Evolutionary conservation across 805 yeast genomes (phyloP), one percentile per base, ranked within the genome.

Genomic region (Yarrowia osloensis): DNA sequence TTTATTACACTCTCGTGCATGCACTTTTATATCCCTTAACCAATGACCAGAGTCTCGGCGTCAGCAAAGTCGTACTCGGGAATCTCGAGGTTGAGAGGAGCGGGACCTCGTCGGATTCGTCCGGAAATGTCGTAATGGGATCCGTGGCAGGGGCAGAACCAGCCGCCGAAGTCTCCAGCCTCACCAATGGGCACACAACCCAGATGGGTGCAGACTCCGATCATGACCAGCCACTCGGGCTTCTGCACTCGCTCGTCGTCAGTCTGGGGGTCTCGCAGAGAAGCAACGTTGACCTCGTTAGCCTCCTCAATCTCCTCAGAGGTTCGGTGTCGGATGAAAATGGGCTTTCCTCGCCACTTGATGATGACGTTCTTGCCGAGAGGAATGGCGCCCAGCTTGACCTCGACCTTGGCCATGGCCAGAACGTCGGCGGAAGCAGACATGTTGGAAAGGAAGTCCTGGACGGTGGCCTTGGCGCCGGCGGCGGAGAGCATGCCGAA

Each of bases 61-160:
- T 84, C 86, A 70, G 85, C 75, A 78, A 95, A 90, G 74, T 87
- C 91, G 80, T 95, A 95, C 74, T 86, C 84, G 75, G 99, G 99
- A 75, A 95, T 85, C 85, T 95, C 99, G 84, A 95, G 87, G 86
- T 95, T 95, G 81, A 91, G 86, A 77, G 99, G 99, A 78, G 99
- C 99, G 75, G 99, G 99, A 75, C 99, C 99, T 84, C 87, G 94
- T 88, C 99, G 91, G 79, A 95, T 94, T 88, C 99, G 94, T 81
- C 99, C 99, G 71, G 98, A 93, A 83, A 96, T 96, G 83, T 95
- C 99, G 82, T 95, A 95, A 82, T 96, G 99, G 78, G 98, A 94
- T 86, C 99, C 99, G 86, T 96, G 99, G 85, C 99, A 95, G 73
- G 99, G 99, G 82, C 99, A 95, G 94, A 95, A 95, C 99, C 99